Conservation (phyloP, 805 yeast species). For the Ogataea nonfermentans region DNA sequence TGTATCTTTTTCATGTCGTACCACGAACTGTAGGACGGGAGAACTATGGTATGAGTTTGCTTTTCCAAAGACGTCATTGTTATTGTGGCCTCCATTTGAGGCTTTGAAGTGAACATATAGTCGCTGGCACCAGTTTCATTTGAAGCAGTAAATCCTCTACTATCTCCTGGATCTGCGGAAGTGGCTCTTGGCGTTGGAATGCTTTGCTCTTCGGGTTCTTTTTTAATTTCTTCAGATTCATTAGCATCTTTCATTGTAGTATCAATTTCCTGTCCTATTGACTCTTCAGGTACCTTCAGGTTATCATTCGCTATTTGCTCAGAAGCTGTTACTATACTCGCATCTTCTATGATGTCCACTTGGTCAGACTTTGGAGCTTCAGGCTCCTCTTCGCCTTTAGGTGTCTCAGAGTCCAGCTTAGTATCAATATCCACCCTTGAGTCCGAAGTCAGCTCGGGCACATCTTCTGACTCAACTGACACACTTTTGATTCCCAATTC, state of each 20-base stretch:
- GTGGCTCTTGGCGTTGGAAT: neutral
- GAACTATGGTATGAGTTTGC: conserved; percentile 80
- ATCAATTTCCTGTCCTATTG: neutral
- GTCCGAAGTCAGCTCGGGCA: too few species aligned
- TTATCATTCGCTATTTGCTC: neutral
- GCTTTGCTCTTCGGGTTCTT: conserved; percentile 3
- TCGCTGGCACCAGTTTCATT: neutral
- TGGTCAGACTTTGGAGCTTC: too few species aligned
- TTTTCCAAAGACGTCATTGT: conserved; percentile 20
- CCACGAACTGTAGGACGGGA: conserved; percentile 90
- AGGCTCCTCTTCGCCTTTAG: too few species aligned
- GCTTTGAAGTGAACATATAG: conserved; percentile 1
- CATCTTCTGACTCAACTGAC: too few species aligned
- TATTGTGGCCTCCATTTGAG: conserved; percentile 16
- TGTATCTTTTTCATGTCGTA: conserved; percentile 71
- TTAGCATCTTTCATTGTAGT: conserved; percentile 2
- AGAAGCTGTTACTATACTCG: conserved; percentile 1
- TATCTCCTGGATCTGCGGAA: neutral
- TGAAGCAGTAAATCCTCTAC: neutral
- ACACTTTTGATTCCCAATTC: too few species aligned
- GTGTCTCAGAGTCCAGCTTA: too few species aligned
- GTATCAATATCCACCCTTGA: too few species aligned
- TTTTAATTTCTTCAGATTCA: conserved; percentile 14
- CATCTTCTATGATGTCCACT: neutral
- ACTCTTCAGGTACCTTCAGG: too few species aligned